Evolutionary conservation across 345 rosid genomes (phyloP).

Genomic region (Populus simonii): DNA sequence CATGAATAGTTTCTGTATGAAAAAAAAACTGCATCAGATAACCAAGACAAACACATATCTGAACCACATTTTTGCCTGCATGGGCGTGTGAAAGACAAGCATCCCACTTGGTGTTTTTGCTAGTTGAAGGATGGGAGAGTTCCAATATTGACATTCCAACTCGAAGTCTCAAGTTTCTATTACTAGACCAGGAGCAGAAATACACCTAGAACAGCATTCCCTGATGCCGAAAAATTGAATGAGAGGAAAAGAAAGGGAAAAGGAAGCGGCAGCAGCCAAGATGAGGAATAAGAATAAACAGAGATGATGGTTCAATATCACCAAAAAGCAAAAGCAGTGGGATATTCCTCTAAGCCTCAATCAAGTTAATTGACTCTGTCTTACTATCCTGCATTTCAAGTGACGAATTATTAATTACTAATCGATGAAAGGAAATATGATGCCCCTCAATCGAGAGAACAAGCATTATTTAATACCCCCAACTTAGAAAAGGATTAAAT

Average conservation of each 20-base stretch:
- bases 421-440: not conserved
- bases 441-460: not conserved
- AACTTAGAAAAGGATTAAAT: not conserved
- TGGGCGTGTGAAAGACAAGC: no score
- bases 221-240: not conserved
- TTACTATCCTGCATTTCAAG: constrained; percentile 16
- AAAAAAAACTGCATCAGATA: no score
- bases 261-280: not conserved
- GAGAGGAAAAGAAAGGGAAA: not conserved
- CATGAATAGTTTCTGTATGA: no score
- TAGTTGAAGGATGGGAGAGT: no score
- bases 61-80: no score
- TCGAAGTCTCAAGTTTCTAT: no score
- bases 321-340: not conserved
- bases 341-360: not conserved
- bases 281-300: not conserved
- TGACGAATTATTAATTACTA: not conserved
- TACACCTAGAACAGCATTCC: not conserved
- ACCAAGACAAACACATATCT: no score
- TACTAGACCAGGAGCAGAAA: not conserved
- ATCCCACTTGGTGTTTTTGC: no score
- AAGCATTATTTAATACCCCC: not conserved
- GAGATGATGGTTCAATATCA: not conserved
- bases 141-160: no score
- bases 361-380: constrained; percentile 4